Evolutionary conservation across 768 basidiomycete species (phyloP).

Genomic region (Russula olivacea): DNA sequence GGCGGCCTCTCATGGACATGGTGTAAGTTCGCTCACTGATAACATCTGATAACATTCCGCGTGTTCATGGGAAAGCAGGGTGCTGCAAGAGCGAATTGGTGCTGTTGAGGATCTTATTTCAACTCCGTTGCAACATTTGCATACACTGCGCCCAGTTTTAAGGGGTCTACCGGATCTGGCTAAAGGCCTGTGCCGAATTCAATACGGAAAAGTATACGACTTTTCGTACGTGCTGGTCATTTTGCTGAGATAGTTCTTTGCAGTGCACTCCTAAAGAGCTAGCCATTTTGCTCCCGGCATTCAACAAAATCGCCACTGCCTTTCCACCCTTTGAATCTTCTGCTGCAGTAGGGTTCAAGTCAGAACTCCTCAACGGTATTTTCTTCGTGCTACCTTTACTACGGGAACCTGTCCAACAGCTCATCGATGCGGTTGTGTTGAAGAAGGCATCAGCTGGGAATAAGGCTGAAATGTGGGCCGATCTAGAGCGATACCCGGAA

Average conservation of each 20-base stretch:
- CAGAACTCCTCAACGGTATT: slow-evolving; percentile 63
- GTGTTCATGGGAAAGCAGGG: slow-evolving; percentile 36
- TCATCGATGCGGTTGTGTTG: slow-evolving; percentile 53
- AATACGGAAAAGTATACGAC: slow-evolving; percentile 77
- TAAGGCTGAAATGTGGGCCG: slow-evolving; percentile 66
- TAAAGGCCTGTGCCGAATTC: slow-evolving; percentile 79
- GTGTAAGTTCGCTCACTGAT: slow-evolving; percentile 36
- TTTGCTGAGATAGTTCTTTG: neutral
- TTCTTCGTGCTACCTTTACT: slow-evolving; percentile 63
- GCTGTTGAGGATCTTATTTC: slow-evolving; percentile 78
- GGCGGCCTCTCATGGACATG: slow-evolving; percentile 72
- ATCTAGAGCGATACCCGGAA: slow-evolving; percentile 45
- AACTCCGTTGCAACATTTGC: slow-evolving; percentile 56
- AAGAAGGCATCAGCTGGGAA: slow-evolving; percentile 58
- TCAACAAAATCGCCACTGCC: slow-evolving; percentile 60
- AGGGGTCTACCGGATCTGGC: slow-evolving; percentile 81
- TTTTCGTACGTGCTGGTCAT: neutral
- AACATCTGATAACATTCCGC: neutral
- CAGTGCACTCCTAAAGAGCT: slow-evolving; percentile 85
- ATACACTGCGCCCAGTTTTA: slow-evolving; percentile 61
- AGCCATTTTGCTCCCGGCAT: slow-evolving; percentile 64
- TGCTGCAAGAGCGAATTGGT: slow-evolving; percentile 69
- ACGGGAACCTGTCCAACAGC: slow-evolving; percentile 44
- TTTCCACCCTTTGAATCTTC: slow-evolving; percentile 47
- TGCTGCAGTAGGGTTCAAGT: slow-evolving; percentile 52